These are phyloP conservation scores for Theobroma cacao DNA, from an alignment of 345 rosid species.

Conservation along the genomic window DNA sequence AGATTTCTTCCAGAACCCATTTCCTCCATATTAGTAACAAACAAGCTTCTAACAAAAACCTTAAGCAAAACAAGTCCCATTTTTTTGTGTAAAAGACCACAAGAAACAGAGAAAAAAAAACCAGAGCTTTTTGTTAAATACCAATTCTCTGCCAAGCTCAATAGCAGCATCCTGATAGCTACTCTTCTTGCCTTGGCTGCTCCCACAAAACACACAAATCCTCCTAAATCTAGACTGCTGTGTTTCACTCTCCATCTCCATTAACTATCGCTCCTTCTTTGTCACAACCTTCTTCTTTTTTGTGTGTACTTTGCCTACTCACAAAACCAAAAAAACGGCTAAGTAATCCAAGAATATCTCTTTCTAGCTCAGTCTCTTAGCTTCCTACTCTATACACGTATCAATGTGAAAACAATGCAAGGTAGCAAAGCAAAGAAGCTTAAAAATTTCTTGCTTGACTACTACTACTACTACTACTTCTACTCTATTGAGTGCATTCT, in stretches of 20 bases:
- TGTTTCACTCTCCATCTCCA: slow-evolving; percentile 48
- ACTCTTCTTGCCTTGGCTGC: slow-evolving; percentile 80
- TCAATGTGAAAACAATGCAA: slow-evolving; percentile 8
- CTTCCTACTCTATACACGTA: slow-evolving; percentile 4
- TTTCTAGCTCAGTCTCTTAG: slow-evolving; percentile 18
- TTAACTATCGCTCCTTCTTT: slow-evolving; percentile 14
- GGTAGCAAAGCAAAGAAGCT: slow-evolving; percentile 13
- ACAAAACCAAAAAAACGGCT: slow-evolving; percentile 15
- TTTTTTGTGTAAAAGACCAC: slow-evolving; percentile 2
- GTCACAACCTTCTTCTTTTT: not conserved
- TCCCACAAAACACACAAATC: slow-evolving; percentile 87
- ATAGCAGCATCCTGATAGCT: slow-evolving; percentile 90
- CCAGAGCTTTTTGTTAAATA: slow-evolving; percentile 20
- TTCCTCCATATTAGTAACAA: not conserved
- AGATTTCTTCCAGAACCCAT: slow-evolving; percentile 10
- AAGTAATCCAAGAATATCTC: slow-evolving; percentile 18
- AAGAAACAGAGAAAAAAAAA: slow-evolving; percentile 5
- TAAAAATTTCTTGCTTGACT: slow-evolving; percentile 18
- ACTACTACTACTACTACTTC: not conserved
- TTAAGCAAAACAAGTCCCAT: not conserved
- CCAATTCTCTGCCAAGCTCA: slow-evolving; percentile 84
- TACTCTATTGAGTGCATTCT: slow-evolving; percentile 9
- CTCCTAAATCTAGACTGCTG: slow-evolving; percentile 59
- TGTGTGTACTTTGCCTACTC: not conserved
- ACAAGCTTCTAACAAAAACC: slow-evolving; percentile 7